Evolutionary conservation across 2,329 filamentous ascomycete genomes (phyloP).

Genomic region (Aureobasidium lini): DNA sequence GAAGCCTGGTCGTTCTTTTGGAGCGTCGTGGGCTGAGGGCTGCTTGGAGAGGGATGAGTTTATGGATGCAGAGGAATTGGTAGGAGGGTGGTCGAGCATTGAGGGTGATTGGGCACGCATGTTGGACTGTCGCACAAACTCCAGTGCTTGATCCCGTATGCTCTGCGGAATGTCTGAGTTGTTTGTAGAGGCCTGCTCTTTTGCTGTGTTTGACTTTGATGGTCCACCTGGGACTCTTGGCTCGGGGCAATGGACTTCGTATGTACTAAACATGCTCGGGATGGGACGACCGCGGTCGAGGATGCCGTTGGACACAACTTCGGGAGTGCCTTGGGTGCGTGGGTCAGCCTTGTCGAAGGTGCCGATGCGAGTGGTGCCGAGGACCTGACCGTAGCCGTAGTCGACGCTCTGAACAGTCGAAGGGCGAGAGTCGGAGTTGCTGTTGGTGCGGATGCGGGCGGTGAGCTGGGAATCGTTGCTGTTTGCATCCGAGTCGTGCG

Average conservation of each 20-base stretch:
- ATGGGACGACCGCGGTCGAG: constrained; percentile 36
- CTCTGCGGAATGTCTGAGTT: constrained; percentile 30
- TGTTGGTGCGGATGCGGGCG: constrained; percentile 17
- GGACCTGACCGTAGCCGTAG: not conserved
- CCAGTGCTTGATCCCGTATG: constrained; percentile 40
- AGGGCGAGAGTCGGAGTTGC: constrained; percentile 17
- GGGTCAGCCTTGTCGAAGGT: constrained; percentile 49
- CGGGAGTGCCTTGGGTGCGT: constrained; percentile 37
- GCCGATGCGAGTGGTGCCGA: not conserved
- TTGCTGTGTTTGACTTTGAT: constrained; percentile 39
- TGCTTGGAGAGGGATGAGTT: constrained; percentile 29
- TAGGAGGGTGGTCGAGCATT: not conserved
- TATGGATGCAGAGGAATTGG: constrained; percentile 25
- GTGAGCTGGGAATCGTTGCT: constrained; percentile 20
- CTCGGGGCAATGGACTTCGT: constrained; percentile 51
- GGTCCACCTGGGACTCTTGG: constrained; percentile 78
- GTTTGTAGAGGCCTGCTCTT: constrained; percentile 24
- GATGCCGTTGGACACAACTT: constrained; percentile 29
- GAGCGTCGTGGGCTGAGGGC: not conserved
- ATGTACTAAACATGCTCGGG: constrained; percentile 37
- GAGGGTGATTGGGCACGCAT: constrained; percentile 21
- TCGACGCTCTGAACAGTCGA: constrained; percentile 42
- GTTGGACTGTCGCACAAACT: constrained; percentile 41
- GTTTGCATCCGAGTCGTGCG: constrained; percentile 49
- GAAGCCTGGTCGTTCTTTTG: constrained; percentile 66